Evolutionary conservation across 345 rosid species (phyloP).

Genomic region (Acer yangbiense): DNA sequence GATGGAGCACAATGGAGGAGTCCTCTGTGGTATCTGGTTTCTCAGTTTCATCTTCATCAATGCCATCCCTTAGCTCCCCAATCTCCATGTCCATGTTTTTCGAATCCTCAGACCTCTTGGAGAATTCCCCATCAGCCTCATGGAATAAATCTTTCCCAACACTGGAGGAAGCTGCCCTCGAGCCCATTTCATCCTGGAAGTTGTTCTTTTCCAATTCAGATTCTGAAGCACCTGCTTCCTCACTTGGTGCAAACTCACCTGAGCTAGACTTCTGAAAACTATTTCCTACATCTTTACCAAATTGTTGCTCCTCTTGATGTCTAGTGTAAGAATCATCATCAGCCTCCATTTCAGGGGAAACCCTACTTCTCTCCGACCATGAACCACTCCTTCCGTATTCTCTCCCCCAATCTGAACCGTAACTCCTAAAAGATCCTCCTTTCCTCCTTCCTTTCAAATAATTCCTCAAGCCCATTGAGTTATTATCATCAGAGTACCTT

Average conservation of each 20-base stretch:
- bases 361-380: slow-evolving; percentile 66
- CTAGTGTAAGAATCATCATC: slow-evolving; percentile 55
- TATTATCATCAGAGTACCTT: slow-evolving; percentile 64
- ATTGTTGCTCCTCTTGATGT: slow-evolving; percentile 56
- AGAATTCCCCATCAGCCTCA: slow-evolving; percentile 43
- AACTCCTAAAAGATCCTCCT: slow-evolving; percentile 52
- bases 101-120: slow-evolving; percentile 46
- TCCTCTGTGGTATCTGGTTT: slow-evolving; percentile 44
- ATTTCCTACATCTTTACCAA: slow-evolving; percentile 53
- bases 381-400: slow-evolving; percentile 72
- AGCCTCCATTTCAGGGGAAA: slow-evolving; percentile 51
- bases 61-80: slow-evolving; percentile 45
- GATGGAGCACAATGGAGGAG: slow-evolving; percentile 27
- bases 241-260: slow-evolving; percentile 39
- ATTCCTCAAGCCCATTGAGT: slow-evolving; percentile 53
- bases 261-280: slow-evolving; percentile 51
- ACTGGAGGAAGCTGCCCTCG: slow-evolving; percentile 56
- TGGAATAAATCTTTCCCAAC: slow-evolving; percentile 39
- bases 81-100: slow-evolving; percentile 34
- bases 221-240: slow-evolving; percentile 56
- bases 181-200: slow-evolving; percentile 49
- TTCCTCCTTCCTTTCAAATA: slow-evolving; percentile 63
- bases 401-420: slow-evolving; percentile 64
- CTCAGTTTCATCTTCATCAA: slow-evolving; percentile 38
- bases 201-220: slow-evolving; percentile 46